A percentile compares a stretch with the other conserved stretches of the same genome.
These are phyloP conservation scores for Psidium guajava DNA, from an alignment of 345 rosid genomes.

Conservation along the genomic window DNA sequence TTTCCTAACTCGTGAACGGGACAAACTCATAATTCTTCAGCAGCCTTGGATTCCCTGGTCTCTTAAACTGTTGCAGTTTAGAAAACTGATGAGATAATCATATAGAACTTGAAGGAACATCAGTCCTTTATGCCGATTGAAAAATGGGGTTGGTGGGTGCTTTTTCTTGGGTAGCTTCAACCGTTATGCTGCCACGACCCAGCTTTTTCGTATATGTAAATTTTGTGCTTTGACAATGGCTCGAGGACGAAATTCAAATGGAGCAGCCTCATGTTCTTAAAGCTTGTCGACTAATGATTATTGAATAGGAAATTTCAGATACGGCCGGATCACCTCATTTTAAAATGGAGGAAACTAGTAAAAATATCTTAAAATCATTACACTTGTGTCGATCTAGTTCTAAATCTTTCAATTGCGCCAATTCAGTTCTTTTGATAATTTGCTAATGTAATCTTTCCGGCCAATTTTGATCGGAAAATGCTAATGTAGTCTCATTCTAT, in stretches of 20 bases:
- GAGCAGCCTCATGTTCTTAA: neutral
- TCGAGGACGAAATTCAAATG: neutral
- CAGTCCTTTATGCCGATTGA: neutral
- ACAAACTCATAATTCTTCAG: neutral
- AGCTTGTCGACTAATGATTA: neutral
- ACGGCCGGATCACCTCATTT: neutral
- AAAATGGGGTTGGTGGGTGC: neutral
- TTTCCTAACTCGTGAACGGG: neutral
- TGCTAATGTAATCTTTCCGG: no score
- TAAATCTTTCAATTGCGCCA: no score
- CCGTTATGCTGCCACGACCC: neutral
- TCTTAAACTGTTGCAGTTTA: neutral
- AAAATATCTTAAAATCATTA: no score
- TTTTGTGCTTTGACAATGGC: neutral
- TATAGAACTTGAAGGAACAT: neutral
- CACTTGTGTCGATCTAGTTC: no score
- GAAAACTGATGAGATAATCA: neutral
- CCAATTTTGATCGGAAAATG: no score
- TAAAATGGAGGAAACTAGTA: neutral
- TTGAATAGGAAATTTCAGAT: neutral
- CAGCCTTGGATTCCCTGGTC: neutral
- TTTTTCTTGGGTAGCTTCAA: neutral
- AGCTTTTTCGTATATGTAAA: neutral
- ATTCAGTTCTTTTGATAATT: no score
- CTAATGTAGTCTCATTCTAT: no score